These are phyloP conservation scores for Exophiala phaeomuriformis DNA, from an alignment of 2,329 filamentous ascomycete genomes.

Conservation along the genomic window DNA sequence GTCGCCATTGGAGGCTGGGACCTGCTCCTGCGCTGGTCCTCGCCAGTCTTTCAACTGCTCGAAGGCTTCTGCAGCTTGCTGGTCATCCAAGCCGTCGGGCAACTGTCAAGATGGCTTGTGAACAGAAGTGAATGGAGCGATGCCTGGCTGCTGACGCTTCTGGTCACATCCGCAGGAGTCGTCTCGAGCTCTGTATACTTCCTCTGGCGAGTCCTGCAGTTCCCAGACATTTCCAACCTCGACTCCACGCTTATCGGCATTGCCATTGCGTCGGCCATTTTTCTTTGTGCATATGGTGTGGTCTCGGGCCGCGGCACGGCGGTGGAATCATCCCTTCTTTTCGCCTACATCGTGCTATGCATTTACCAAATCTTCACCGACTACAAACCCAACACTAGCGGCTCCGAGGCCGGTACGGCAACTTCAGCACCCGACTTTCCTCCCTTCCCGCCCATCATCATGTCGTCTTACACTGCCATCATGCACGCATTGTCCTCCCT, in stretches of 20 bases:
- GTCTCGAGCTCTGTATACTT: constrained; percentile 95
- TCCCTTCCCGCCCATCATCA: constrained; percentile 92
- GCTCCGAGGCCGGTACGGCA: constrained; percentile 43
- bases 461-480: constrained; percentile 93
- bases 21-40: constrained; percentile 78
- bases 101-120: constrained; percentile 90
- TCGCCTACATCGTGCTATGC: constrained; percentile 96
- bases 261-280: constrained; percentile 84
- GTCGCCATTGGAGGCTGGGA: constrained; percentile 82
- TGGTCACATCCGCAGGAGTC: constrained; percentile 80
- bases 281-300: constrained; percentile 89
- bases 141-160: constrained; percentile 89
- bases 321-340: constrained; percentile 87
- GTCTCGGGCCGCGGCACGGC: constrained; percentile 89
- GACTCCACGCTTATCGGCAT: constrained; percentile 90
- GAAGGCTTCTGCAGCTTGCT: constrained; percentile 95
- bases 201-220: constrained; percentile 87
- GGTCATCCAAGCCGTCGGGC: constrained; percentile 89
- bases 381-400: constrained; percentile 73
- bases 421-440: constrained; percentile 68
- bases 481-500: constrained; percentile 74
- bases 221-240: constrained; percentile 85
- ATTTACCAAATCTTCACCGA: constrained; percentile 99
- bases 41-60: constrained; percentile 84
- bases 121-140: constrained; percentile 82